Evolutionary conservation across 2,329 filamentous ascomycete species (phyloP).

Genomic region (Calonectria pseudoreteaudii): DNA sequence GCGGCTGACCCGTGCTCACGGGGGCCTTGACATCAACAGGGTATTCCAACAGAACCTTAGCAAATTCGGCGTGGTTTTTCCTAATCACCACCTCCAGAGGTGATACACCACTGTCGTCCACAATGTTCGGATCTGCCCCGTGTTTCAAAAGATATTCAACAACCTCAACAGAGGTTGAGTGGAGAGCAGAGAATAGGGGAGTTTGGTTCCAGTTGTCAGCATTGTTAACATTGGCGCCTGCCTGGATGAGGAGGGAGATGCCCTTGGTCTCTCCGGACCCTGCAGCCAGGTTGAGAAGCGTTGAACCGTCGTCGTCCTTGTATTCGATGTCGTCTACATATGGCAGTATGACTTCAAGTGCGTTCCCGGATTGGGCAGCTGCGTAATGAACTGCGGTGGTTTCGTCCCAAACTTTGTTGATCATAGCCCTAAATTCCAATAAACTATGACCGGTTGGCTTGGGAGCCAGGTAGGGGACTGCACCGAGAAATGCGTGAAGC

Average conservation of each 20-base stretch:
- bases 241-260: slow-evolving; percentile 27
- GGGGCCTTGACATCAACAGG: slow-evolving; percentile 19
- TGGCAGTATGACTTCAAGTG: slow-evolving; percentile 30
- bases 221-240: slow-evolving; percentile 29
- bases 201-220: slow-evolving; percentile 30
- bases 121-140: slow-evolving; percentile 30
- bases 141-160: slow-evolving; percentile 27
- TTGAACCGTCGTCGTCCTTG: slow-evolving; percentile 28
- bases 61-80: slow-evolving; percentile 26
- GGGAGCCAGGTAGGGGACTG: slow-evolving; percentile 11
- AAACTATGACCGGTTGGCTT: neutral
- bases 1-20: slow-evolving; percentile 23
- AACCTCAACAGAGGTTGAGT: slow-evolving; percentile 23
- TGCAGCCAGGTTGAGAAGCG: slow-evolving; percentile 30
- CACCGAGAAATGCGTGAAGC: neutral
- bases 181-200: slow-evolving; percentile 28
- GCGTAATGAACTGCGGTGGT: slow-evolving; percentile 35
- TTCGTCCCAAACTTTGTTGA: slow-evolving; percentile 32
- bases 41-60: slow-evolving; percentile 27
- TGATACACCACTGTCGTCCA: slow-evolving; percentile 20
- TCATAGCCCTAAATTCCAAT: slow-evolving; percentile 21
- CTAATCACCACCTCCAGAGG: slow-evolving; percentile 25
- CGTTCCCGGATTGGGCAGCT: slow-evolving; percentile 25
- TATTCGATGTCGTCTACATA: slow-evolving; percentile 29
- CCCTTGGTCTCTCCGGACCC: slow-evolving; percentile 19